Base-by-base conservation (phyloP, 1,284 basidiomycete genomes). In the Ceratobasidium sp. region DNA sequence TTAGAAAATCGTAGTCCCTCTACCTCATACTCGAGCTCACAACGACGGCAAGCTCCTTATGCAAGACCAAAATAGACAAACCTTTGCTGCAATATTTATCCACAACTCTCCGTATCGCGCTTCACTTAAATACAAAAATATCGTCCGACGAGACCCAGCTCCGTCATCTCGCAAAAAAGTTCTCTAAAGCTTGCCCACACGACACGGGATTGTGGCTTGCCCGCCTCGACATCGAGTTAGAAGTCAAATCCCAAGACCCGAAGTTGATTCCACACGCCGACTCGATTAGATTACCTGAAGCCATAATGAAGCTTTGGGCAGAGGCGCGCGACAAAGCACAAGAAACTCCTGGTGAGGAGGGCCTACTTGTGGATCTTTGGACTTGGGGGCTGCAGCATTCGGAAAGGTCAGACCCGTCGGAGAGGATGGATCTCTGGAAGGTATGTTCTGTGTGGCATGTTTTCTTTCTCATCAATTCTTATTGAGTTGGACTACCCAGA, bases 151-250 rank as follows among this genome's bases (percentile, higher is more conserved):
- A 81, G 1, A 81, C 80, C 69, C 87, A 87, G 82, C 83, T 87
- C 4, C 79, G 88, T 67, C 85, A 84, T 68, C 83, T 86, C 18
- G 88, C 88, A 40, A 85, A 84, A 67, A 88, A 87, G 81, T 91
- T 91, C 80, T 63, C 80, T 10, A 66, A 66, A n/a, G 87, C 87
- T 18, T 82, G 84, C 23, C 80, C 82, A 75, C 82, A 81, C 60
- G 85, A 86, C 70, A 83, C 86, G 28, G 78, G 80, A 44, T 85
- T 92, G 23, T 92, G 91, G 91, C 82, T 91, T 26, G 87, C 87
- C 26, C 86, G 90, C 28, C 85, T 92, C 10, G 86, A 85, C 33
- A 87, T 86, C 5, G 89, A 91, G 82, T 77, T 51, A 3, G 75
- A 64, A 26, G 75, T 64, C 3, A 82, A 83, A 33, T 84, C 89